phyloP scores from a whole-genome alignment of 345 rosid genomes.

The Rhodomyrtus tomentosa region DNA sequence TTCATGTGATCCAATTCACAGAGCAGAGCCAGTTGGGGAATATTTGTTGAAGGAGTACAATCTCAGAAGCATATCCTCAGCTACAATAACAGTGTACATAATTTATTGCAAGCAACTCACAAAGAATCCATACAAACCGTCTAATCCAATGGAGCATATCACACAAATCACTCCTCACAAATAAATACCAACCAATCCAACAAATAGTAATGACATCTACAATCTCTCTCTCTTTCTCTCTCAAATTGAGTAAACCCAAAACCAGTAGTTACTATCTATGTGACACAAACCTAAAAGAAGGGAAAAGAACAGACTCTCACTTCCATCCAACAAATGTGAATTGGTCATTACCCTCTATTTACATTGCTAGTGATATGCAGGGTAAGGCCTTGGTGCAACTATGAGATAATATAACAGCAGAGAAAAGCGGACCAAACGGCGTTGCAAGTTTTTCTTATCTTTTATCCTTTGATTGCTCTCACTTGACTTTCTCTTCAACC shows the following conservation, averaged over 20 bases:
- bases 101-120: not conserved
- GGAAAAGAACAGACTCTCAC: not conserved
- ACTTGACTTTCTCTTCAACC: conserved; percentile 37
- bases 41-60: not conserved
- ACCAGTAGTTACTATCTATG: not conserved
- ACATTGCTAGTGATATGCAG: conserved; percentile 2
- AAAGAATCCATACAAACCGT: not conserved
- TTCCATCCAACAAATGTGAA: not conserved
- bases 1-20: not conserved
- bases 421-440: not conserved
- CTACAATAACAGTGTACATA: not conserved
- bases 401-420: not conserved
- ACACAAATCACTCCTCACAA: conserved; percentile 12
- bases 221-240: not conserved
- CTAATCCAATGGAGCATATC: conserved; percentile 3
- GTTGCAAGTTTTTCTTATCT: not conserved
- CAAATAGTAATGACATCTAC: not conserved
- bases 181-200: conserved; percentile 5
- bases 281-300: conserved; percentile 5
- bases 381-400: not conserved
- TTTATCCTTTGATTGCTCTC: conserved; percentile 1
- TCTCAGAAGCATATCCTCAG: not conserved
- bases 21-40: not conserved
- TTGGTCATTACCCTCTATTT: conserved; percentile 9
- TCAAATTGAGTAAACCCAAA: not conserved